Conservation (phyloP, 306 rosid genomes). For the Albizia julibrissin region DNA sequence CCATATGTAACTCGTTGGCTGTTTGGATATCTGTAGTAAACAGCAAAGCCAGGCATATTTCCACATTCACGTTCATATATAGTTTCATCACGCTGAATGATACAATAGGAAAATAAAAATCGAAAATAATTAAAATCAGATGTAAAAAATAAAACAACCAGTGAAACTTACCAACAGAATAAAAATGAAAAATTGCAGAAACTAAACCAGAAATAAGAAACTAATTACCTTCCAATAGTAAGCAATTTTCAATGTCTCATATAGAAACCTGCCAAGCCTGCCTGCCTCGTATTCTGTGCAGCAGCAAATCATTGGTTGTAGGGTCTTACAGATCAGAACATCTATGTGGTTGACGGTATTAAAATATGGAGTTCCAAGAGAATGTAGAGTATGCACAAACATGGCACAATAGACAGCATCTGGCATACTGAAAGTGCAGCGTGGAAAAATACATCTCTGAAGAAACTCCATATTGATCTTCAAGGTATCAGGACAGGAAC, state of each 20-base stretch:
- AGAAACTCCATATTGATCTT: conserved; percentile 99
- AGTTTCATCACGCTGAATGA: conserved; percentile 85
- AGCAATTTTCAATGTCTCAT: conserved; percentile 93
- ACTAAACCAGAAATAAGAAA: not conserved
- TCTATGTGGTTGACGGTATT: conserved; percentile 99
- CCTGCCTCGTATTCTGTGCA: conserved; percentile 98
- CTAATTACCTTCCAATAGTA: conserved; percentile 91
- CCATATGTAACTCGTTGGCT: conserved; percentile 91
- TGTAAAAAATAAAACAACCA: not conserved
- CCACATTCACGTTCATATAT: conserved; percentile 97
- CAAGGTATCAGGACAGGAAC: conserved; percentile 93
- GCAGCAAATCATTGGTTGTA: conserved; percentile 99
- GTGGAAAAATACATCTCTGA: conserved; percentile 98
- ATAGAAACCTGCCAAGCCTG: conserved; percentile 92
- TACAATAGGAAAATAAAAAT: conserved; percentile 7
- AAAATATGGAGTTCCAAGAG: conserved; percentile 97
- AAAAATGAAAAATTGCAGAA: conserved; percentile 6
- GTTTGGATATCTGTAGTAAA: conserved; percentile 91
- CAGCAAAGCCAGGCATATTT: conserved; percentile 99
- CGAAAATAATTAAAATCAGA: not conserved
- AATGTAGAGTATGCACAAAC: conserved; percentile 97
- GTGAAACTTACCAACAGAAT: conserved; percentile 6
- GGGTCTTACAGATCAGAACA: conserved; percentile 89
- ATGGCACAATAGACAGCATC: conserved; percentile 98
- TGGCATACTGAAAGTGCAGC: conserved; percentile 99